phyloP scores from a whole-genome alignment of 306 rosid genomes.

The Vigna hirtella region DNA sequence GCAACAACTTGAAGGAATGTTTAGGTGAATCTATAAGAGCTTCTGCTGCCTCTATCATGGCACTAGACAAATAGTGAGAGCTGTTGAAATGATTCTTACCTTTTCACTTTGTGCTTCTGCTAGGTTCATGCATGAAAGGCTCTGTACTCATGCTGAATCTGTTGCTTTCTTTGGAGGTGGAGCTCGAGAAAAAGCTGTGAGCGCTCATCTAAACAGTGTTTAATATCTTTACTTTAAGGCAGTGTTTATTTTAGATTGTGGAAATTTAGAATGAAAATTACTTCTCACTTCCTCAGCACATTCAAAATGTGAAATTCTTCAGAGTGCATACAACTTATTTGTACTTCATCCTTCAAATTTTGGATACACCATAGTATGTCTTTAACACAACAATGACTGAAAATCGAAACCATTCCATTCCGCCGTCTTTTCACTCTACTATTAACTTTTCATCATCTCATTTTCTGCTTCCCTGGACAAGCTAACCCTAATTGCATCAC shows the following conservation, averaged over 20 bases:
- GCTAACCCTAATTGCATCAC: conserved; percentile 18
- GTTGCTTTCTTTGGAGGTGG: conserved; percentile 99
- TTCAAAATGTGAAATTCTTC: conserved; percentile 22
- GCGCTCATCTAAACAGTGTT: conserved; percentile 46
- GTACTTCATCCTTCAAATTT: background rate
- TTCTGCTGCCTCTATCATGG: conserved; percentile 41
- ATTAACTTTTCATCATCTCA: conserved; percentile 31
- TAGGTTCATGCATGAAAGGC: conserved; percentile 99
- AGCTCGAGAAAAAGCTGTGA: conserved; percentile 95
- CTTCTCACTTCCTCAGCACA: conserved; percentile 12
- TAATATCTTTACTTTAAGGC: conserved; percentile 23
- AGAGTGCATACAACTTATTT: background rate
- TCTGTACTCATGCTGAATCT: conserved; percentile 96
- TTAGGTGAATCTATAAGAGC: conserved; percentile 63
- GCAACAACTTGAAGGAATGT: conserved; percentile 96
- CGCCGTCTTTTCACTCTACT: conserved; percentile 13
- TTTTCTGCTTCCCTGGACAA: conserved; percentile 10
- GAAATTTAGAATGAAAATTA: conserved; percentile 39
- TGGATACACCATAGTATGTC: conserved; percentile 1
- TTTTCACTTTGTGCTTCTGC: conserved; percentile 43
- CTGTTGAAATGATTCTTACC: conserved; percentile 40
- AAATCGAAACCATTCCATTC: conserved; percentile 6
- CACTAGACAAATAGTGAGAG: conserved; percentile 20
- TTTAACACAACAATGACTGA: conserved; percentile 7
- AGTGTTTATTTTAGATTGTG: conserved; percentile 26